Base-by-base conservation (phyloP, 1,139 yeast genomes). In the Hansenula lynferdii region DNA sequence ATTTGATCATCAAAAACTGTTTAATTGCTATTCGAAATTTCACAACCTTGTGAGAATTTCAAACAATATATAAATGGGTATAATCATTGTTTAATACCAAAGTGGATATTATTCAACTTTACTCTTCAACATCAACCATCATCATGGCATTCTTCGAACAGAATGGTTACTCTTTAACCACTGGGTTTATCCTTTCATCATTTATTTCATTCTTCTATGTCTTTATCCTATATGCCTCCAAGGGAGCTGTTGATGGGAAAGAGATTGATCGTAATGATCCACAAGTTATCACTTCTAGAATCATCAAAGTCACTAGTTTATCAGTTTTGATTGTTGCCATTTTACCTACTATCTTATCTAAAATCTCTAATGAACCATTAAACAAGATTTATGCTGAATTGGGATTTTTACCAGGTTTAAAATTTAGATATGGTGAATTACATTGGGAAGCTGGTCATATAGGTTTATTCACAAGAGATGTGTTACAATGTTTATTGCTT, bases 191-290 rank as follows among this genome's bases (percentile, higher is more conserved):
- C 1, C 32, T 51, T 8, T 42, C 53, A 3, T 25, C 43, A 7
- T n/a, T 36, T 0, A 37, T 52, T 4, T 52, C 57, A 5, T n/a
- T 44, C 4, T 29, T 36, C 3, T 52, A 52, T 34, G 55, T 52
- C 2, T 34, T 40, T 8, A 33, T 40, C 11, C 39, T 52, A 16
- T 48, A 52, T 31, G 31, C 42, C 8, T 19, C 36, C 26, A 45
- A 41, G 14, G 42, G 49, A 7, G 33, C 35, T 6, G 37, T 38
- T 12, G 14, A 23, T 17, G 29, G 29, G 3, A 17, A 36, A 24
- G 33, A 34, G 12, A 31, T 40, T 19, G 49, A 53, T 32, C 56
- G 85, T 38, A 70, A 81, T 56, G 75, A 78, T 39, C 70, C 72
- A 0, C 43, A 38, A 7, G 65, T 69, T 2, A 65, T 70, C 16